Evolutionary conservation across 2,329 filamentous ascomycete genomes (phyloP).

Genomic region (Fusarium cicatricum): DNA sequence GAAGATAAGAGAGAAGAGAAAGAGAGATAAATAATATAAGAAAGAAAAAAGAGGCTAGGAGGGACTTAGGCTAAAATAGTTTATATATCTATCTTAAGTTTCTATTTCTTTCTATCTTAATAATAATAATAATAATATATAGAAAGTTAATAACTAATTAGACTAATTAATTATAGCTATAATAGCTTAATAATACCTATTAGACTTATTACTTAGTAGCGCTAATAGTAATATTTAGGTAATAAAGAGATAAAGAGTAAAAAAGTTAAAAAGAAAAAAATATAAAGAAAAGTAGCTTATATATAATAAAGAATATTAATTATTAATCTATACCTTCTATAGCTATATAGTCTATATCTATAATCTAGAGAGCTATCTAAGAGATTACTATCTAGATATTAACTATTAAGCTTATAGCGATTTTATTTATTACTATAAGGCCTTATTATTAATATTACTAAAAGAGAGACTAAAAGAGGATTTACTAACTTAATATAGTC

Average conservation of each 20-base stretch:
- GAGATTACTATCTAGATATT: not conserved
- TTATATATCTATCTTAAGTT: not conserved
- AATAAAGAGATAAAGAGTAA: not conserved
- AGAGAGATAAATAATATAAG: no score
- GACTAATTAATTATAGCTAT: not conserved
- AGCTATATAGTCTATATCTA: not conserved
- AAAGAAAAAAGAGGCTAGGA: not conserved
- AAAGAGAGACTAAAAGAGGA: not conserved
- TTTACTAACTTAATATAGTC: not conserved
- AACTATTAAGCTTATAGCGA: not conserved
- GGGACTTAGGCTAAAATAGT: no score
- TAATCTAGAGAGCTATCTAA: not conserved
- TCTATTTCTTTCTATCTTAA: no score
- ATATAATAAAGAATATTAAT: slow-evolving; percentile 9
- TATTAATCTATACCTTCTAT: not conserved
- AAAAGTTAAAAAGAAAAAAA: not conserved
- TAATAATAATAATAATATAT: not conserved
- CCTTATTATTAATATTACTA: no score
- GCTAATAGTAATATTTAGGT: no score
- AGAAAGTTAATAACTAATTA: no score
- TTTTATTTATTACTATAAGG: not conserved
- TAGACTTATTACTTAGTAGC: slow-evolving; percentile 14
- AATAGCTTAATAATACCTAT: not conserved
- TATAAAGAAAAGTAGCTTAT: not conserved
- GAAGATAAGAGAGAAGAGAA: not conserved